Evolutionary conservation across 2,329 filamentous ascomycete species (phyloP), one percentile per base, ranked within the genome.

Genomic region (Mycogone perniciosa): DNA sequence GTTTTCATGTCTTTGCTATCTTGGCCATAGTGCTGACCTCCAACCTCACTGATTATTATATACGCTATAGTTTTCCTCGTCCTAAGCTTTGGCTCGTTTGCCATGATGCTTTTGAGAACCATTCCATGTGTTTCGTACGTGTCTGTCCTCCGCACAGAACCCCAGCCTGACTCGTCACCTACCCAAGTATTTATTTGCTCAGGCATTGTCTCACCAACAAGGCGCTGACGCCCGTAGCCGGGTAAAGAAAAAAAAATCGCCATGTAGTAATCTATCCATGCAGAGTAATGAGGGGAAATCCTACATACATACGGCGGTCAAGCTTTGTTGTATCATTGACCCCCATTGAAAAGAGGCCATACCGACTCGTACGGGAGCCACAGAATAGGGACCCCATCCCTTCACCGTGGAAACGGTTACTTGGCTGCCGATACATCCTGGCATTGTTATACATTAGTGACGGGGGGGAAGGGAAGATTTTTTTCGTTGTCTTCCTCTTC

Each of bases 101-200:
- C 33, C 33, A 35, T 7, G 39, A 20, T 20, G 20, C 20, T 2
- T 42, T 27, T 27, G 39, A 42, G 39, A 20, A 20, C 20, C 20
- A 20, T 20, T 20, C 20, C 20, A 20, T 20, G 20, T 20, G 3
- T 20, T 20, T 20, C 20, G 3, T 20, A 13, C 27, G 9, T 7
- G 2, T 42, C 27, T 41, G 34, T 37, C 31, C 13, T 31, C 26
- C 3, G 33, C 11, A 31, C 27, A n/a, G 31, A 31, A 35, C 31
- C 30, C 43, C 31, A 40, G 39, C 35, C 37, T 31, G 8, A 31
- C 29, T 46, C 43, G 48, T 51, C 38, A 34, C 44, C 44, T 46
- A 42, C 44, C 38, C 31, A 51, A 38, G 37, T 34, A 43, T 13
- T 42, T 29, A 42, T 42, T 42, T 20, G 39, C 33, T 35, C 33